These are phyloP conservation scores for Leccinellum albellum DNA, from an alignment of 768 basidiomycete species.

Conservation along the genomic window DNA sequence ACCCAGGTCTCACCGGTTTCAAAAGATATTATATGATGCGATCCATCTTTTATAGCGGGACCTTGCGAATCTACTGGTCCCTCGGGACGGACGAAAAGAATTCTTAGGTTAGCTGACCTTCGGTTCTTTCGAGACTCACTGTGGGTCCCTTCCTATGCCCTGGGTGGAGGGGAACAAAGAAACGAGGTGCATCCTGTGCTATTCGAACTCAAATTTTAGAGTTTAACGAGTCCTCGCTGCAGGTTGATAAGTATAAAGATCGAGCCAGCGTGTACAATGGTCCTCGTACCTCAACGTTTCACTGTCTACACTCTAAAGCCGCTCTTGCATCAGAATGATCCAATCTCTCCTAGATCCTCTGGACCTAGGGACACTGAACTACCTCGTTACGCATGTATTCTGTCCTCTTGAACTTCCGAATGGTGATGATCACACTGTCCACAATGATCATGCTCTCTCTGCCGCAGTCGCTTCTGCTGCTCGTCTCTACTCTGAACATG, in stretches of 20 bases:
- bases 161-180: not conserved
- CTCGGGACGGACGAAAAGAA: not conserved
- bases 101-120: not conserved
- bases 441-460: conserved; percentile 27
- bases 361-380: conserved; percentile 7
- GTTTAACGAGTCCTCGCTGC: not conserved
- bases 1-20: not conserved
- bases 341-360: not conserved
- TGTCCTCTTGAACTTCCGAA: conserved; percentile 35
- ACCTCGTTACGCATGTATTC: conserved; percentile 38
- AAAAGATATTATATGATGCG: not conserved
- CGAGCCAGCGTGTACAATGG: not conserved
- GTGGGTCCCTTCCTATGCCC: not conserved
- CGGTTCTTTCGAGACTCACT: not conserved
- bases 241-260: not conserved
- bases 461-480: conserved; percentile 20
- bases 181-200: not conserved
- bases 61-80: not conserved
- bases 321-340: not conserved
- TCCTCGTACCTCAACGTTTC: not conserved
- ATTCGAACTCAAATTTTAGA: not conserved
- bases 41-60: not conserved
- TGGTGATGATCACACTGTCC: conserved; percentile 21
- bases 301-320: not conserved
- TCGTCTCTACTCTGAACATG: conserved; percentile 3